Evolutionary conservation across 2,329 filamentous ascomycete species (phyloP).

Genomic region (Sporothrix protearum): DNA sequence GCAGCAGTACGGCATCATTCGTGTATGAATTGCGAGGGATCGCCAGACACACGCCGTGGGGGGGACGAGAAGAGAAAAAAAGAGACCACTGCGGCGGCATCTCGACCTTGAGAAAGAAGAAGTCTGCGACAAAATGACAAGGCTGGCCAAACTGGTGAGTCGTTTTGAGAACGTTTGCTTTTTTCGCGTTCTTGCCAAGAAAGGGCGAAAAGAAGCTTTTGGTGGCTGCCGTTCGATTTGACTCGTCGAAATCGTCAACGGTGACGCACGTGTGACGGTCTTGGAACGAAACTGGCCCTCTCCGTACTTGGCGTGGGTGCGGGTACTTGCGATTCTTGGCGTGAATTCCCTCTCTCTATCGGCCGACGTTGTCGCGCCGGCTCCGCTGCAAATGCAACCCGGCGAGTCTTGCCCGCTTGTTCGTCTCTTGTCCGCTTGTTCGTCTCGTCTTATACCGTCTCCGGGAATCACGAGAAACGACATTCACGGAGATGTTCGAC

Average conservation of each 20-base stretch:
- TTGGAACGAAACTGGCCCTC: slow-evolving; percentile 3
- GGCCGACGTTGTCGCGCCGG: neutral
- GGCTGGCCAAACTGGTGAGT: neutral
- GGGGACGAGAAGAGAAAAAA: too few species aligned
- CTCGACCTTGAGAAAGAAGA: too few species aligned
- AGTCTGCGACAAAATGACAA: neutral
- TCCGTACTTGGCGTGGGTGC: neutral
- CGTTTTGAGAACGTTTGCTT: neutral
- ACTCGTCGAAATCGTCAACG: too few species aligned
- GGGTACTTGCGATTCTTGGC: neutral
- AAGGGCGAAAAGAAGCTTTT: neutral
- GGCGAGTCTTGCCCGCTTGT: neutral
- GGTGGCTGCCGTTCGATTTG: neutral
- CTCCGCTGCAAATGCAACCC: slow-evolving; percentile 1
- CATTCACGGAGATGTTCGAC: too few species aligned
- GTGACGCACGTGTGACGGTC: neutral
- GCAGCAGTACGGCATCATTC: too few species aligned
- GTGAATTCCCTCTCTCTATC: neutral
- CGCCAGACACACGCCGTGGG: too few species aligned
- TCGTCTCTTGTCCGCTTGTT: too few species aligned
- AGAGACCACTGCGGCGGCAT: too few species aligned
- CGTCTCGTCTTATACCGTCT: neutral
- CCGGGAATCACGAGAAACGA: neutral
- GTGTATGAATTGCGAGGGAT: too few species aligned
- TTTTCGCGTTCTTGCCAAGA: neutral